These are phyloP conservation scores for Brasilioporus rufonigricans DNA, from an alignment of 768 basidiomycete species.

Conservation along the genomic window DNA sequence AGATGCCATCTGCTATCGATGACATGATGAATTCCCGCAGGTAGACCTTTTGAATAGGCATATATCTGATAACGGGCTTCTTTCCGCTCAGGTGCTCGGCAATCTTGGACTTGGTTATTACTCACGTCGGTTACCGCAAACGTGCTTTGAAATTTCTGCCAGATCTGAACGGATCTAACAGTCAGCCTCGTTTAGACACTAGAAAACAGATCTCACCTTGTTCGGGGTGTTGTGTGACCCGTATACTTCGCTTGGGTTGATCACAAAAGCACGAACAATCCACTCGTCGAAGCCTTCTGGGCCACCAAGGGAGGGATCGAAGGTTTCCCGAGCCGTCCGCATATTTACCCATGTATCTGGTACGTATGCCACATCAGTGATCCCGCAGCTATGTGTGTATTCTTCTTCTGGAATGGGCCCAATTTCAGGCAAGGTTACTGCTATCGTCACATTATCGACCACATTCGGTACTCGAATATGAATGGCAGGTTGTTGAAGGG, in stretches of 20 bases:
- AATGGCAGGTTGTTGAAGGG: constrained; percentile 37
- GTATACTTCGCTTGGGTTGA: constrained; percentile 44
- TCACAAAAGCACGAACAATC: constrained; percentile 36
- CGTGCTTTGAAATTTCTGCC: constrained; percentile 21
- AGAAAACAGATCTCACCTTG: constrained; percentile 30
- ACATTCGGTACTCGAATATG: constrained; percentile 34
- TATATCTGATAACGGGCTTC: constrained; percentile 29
- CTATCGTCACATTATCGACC: constrained; percentile 26
- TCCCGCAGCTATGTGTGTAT: constrained; percentile 19
- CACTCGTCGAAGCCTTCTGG: constrained; percentile 42
- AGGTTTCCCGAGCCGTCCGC: constrained; percentile 34
- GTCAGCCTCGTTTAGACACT: not conserved
- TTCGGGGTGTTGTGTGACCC: constrained; percentile 40
- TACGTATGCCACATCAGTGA: constrained; percentile 30
- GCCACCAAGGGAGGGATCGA: constrained; percentile 36
- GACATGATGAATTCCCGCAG: constrained; percentile 35
- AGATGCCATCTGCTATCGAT: constrained; percentile 45
- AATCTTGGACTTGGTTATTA: constrained; percentile 7
- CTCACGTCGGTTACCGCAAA: constrained; percentile 18
- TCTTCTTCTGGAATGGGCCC: constrained; percentile 28
- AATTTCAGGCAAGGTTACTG: constrained; percentile 35
- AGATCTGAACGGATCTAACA: constrained; percentile 12
- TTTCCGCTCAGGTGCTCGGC: not conserved
- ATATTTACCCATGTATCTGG: constrained; percentile 37
- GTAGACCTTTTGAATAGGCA: constrained; percentile 19